phyloP scores from a whole-genome alignment of 163 green algal genomes.

The Scenedesmus sp. region DNA sequence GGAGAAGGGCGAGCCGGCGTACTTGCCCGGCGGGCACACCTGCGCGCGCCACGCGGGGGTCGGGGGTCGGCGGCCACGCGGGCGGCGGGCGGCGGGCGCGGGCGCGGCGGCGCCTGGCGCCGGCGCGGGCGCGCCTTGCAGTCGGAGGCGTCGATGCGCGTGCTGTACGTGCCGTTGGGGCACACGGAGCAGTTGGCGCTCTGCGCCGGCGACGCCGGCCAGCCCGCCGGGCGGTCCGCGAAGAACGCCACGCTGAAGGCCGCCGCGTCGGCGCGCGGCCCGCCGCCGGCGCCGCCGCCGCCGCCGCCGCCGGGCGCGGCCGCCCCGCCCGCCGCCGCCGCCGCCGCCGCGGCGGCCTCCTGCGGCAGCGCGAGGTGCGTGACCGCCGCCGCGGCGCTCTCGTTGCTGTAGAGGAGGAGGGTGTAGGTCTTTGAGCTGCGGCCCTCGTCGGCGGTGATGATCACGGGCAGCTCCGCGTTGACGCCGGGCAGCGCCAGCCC shows the following conservation, averaged over 20 bases:
- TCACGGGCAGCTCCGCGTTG: conserved; percentile 42
- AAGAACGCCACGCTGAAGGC: conserved; percentile 16
- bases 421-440: conserved; percentile 42
- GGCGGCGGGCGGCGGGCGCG: no score
- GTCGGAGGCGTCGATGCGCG: conserved; percentile 13
- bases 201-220: conserved; percentile 42
- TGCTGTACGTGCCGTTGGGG: conserved; percentile 40
- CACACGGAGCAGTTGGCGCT: conserved; percentile 34
- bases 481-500: conserved; percentile 23
- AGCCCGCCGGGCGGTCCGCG: not conserved
- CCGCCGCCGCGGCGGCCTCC: conserved; percentile 11
- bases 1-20: conserved; percentile 25
- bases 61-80: no score
- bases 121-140: conserved; percentile 26
- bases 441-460: conserved; percentile 43
- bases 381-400: conserved; percentile 23
- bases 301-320: not conserved
- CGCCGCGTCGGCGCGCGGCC: conserved; percentile 4
- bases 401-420: conserved; percentile 42
- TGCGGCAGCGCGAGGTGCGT: conserved; percentile 6
- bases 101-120: not conserved
- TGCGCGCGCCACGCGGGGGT: no score
- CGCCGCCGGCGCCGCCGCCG: not conserved
- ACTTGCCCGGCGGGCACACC: conserved; percentile 50
- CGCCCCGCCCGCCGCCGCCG: not conserved